Percentiles rank a stretch among this genome's conserved stretches.
Conservation (phyloP, 1,139 yeast genomes). For the Kurtzmaniella natalensis region DNA sequence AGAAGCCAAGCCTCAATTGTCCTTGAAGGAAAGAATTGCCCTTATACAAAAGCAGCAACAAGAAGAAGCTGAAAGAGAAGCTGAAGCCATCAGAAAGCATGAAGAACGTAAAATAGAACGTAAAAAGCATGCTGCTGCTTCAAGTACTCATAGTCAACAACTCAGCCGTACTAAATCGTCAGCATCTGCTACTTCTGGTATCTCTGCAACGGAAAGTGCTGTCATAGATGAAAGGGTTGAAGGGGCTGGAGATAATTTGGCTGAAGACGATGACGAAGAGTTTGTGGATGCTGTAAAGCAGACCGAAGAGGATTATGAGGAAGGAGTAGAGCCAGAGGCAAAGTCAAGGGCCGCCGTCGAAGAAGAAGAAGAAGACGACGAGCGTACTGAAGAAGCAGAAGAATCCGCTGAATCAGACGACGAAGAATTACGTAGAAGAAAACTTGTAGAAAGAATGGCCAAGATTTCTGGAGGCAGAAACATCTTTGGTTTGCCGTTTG, state of each 20-base stretch:
- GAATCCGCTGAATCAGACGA: slow-evolving; percentile 47
- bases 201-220: slow-evolving; percentile 3
- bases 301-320: too few relatives aligned
- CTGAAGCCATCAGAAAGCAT: slow-evolving; percentile 53
- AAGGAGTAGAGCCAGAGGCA: too few relatives aligned
- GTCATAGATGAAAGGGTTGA: slow-evolving; percentile 2
- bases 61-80: slow-evolving; percentile 75
- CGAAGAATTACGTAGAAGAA: slow-evolving; percentile 77
- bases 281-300: too few relatives aligned
- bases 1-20: slow-evolving; percentile 66
- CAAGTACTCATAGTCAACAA: slow-evolving; percentile 7
- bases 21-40: slow-evolving; percentile 83
- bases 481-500: slow-evolving; percentile 69
- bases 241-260: slow-evolving; percentile 10
- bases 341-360: too few relatives aligned
- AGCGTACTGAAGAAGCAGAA: slow-evolving; percentile 12
- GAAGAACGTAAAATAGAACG: slow-evolving; percentile 47
- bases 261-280: slow-evolving; percentile 9
- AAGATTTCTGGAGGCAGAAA: slow-evolving; percentile 90
- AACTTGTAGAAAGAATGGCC: slow-evolving; percentile 92
- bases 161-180: slow-evolving; percentile 4
- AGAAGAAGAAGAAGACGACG: slow-evolving; percentile 12
- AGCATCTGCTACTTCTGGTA: slow-evolving; percentile 7
- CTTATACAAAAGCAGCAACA: slow-evolving; percentile 76
- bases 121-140: slow-evolving; percentile 10